Percentiles rank a stretch among this genome's conserved stretches.
Conservation (phyloP, 139 green algal species). For the Pseudopediastrum boryanum region DNA sequence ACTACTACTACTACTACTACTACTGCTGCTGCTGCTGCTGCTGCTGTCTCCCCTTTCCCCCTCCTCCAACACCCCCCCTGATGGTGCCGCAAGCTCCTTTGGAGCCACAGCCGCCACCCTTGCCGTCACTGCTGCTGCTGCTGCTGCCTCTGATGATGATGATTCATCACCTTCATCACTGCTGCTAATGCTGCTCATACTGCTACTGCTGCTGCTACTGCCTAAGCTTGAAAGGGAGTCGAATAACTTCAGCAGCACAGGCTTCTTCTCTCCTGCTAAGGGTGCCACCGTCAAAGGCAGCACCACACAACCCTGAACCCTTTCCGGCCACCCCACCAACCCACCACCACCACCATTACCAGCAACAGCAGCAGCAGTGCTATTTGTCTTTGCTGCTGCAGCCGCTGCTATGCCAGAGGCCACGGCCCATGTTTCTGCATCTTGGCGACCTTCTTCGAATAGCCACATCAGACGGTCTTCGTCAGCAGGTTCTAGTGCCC, state of each 20-base stretch:
- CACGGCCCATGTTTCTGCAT: neutral
- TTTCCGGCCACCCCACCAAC: too few species aligned
- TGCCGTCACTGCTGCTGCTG: neutral
- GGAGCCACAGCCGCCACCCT: neutral
- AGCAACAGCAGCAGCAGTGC: neutral
- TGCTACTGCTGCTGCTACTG: slow-evolving; percentile 14
- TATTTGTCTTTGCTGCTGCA: neutral
- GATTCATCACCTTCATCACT: too few species aligned
- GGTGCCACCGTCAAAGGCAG: neutral
- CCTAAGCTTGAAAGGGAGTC: neutral
- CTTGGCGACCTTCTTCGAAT: neutral
- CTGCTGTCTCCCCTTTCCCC: neutral
- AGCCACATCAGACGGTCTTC: slow-evolving; percentile 41
- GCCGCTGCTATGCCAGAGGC: neutral
- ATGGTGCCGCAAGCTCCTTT: too few species aligned
- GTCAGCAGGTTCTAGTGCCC: slow-evolving; percentile 65
- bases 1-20: too few species aligned
- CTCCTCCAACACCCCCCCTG: too few species aligned
- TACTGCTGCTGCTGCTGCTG: neutral
- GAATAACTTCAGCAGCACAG: neutral
- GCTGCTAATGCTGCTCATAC: neutral
- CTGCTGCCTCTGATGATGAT: neutral
- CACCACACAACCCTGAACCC: too few species aligned
- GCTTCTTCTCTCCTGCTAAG: neutral
- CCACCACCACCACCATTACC: neutral